These are phyloP conservation scores for Dothiorella sarmentorum DNA, from an alignment of 2,329 filamentous ascomycete species.

Conservation along the genomic window DNA sequence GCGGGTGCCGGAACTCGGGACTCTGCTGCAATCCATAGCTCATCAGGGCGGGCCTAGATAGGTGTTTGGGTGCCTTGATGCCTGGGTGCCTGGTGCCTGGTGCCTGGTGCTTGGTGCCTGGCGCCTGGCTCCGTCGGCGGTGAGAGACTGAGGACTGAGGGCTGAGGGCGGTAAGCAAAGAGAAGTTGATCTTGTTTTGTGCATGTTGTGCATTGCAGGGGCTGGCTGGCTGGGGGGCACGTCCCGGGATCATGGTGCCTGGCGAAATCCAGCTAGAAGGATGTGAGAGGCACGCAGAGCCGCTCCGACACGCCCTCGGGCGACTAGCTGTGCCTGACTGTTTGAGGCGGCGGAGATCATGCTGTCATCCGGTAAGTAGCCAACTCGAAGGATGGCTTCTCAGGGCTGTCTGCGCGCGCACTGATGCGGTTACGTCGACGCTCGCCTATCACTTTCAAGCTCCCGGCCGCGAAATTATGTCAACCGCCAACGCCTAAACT, in stretches of 20 bases:
- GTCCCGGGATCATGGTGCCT: conserved; percentile 12
- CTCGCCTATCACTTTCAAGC: conserved; percentile 17
- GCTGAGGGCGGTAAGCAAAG: too few relatives aligned
- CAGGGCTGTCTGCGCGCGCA: background rate
- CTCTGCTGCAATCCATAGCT: too few relatives aligned
- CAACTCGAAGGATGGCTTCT: background rate
- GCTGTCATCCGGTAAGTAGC: conserved; percentile 6
- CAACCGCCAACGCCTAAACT: conserved; percentile 15
- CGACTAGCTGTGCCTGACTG: conserved; percentile 6
- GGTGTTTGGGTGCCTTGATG: background rate
- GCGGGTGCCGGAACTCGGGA: too few relatives aligned
- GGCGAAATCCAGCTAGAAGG: conserved; percentile 7
- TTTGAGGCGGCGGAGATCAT: background rate
- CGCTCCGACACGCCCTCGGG: background rate
- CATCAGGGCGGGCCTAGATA: too few relatives aligned
- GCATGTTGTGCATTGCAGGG: conserved; percentile 9
- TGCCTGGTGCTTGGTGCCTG: background rate
- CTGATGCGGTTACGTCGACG: conserved; percentile 17
- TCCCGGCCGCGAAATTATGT: conserved; percentile 18
- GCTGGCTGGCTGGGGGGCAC: conserved; percentile 7
- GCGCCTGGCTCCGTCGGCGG: background rate
- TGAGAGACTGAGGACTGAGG: too few relatives aligned
- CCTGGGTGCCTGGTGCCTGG: background rate
- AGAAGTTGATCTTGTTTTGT: too few relatives aligned
- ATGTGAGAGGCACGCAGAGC: background rate